Conservation (phyloP, 805 yeast species). For the Torulaspora gathmanii region DNA sequence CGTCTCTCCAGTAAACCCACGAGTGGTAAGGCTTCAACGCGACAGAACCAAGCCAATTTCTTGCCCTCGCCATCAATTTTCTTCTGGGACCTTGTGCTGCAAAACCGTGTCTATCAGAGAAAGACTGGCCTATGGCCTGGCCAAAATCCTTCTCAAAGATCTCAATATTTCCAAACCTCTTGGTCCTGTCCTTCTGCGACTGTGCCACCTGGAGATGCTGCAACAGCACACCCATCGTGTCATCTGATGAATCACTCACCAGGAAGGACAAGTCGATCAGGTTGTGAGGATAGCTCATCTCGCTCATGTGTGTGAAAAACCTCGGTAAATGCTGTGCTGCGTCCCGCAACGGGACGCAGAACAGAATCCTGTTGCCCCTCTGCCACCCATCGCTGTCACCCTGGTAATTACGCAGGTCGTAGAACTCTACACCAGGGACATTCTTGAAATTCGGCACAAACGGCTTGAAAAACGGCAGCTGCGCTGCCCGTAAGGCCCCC, state of each 20-base stretch:
- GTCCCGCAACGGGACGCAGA: conserved; percentile 87
- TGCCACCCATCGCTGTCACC: conserved; percentile 79
- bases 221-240: conserved; percentile 68
- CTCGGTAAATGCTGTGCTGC: conserved; percentile 86
- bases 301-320: conserved; percentile 77
- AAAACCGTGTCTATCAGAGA: conserved; percentile 90
- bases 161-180: conserved; percentile 78
- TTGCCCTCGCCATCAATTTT: conserved; percentile 90
- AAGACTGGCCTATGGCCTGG: conserved; percentile 87
- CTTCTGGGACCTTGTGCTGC: conserved; percentile 95
- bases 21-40: conserved; percentile 89
- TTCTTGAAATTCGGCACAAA: conserved; percentile 38
- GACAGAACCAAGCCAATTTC: conserved; percentile 87
- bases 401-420: conserved; percentile 62
- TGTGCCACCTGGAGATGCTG: conserved; percentile 59
- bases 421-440: conserved; percentile 52
- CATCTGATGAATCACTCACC: conserved; percentile 86
- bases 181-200: conserved; percentile 51
- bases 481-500: neutral
- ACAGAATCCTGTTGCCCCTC: conserved; percentile 67
- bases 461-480: conserved; percentile 18
- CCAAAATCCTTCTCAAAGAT: conserved; percentile 91
- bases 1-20: conserved; percentile 97
- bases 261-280: conserved; percentile 78
- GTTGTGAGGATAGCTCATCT: conserved; percentile 82